Evolutionary conservation across 257 asterid species (phyloP).

Genomic region (Parsonsia alboflavescens): DNA sequence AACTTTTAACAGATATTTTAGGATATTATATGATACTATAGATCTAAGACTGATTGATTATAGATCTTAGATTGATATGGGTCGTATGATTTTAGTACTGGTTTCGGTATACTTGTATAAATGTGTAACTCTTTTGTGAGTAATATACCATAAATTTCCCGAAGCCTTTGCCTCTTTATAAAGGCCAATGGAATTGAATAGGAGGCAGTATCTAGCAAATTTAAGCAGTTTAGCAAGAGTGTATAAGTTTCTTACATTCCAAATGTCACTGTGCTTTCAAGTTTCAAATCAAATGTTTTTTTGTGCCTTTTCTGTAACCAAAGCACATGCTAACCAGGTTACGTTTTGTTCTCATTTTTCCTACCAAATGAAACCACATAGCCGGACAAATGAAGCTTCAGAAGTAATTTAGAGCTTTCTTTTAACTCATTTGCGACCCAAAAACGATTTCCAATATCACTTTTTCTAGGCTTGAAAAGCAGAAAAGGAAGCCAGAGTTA

Average conservation of each 20-base stretch:
- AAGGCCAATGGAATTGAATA: not conserved
- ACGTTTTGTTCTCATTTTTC: not conserved
- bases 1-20: too few relatives aligned
- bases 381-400: not conserved
- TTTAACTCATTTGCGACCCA: not conserved
- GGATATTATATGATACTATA: too few relatives aligned
- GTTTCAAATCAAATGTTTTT: not conserved
- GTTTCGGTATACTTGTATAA: too few relatives aligned
- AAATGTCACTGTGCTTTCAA: not conserved
- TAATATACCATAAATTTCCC: too few relatives aligned
- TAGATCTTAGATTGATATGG: too few relatives aligned
- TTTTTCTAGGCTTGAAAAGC: not conserved
- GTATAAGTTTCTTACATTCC: not conserved
- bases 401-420: not conserved
- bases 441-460: not conserved
- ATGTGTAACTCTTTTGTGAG: too few relatives aligned
- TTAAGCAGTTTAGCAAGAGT: not conserved
- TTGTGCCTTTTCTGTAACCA: not conserved
- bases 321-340: not conserved
- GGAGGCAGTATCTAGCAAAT: not conserved
- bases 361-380: not conserved
- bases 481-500: constrained; percentile 12
- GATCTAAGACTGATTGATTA: too few relatives aligned
- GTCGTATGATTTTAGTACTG: too few relatives aligned
- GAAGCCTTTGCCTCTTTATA: too few relatives aligned